Base-by-base conservation (phyloP, 768 basidiomycete species). In the Boletus sp. region DNA sequence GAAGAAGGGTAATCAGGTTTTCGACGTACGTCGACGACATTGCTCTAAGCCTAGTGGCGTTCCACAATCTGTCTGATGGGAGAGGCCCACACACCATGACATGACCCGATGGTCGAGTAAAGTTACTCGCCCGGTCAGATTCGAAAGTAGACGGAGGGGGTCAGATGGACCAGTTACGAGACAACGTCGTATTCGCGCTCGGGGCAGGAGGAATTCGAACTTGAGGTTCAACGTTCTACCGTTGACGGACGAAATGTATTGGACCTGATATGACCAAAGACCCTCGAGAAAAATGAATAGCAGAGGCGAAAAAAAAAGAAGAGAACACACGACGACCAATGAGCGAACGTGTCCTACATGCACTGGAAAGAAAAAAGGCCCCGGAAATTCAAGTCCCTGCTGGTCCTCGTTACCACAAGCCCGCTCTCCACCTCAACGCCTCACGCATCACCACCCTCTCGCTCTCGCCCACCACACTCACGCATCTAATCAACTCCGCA, bases 401-500 rank as follows among this genome's bases (percentile, higher is more conserved):
- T 13, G 13, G 13, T 32, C 30, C 7, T 19, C 11, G 5, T 30
- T 21, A 15, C 19, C 45, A 15, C 11, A 3, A 21, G 23, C 14
- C 23, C 19, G 15, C 21, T 13, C 1, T 11, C 44, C 29, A 32
- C 13, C 25, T 17, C 42, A 27, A 13, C 4, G 3, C 27, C 25
- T 29, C 27, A 27, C 25, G 10, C 6, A 7, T 13, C 9, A 39
- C 40, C 38, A 32, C 45, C 11, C 7, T 4, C 37, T 7, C 7
- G 4, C n/a, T n/a, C 44, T 21, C 44, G 8, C n/a, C n/a, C 44
- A 30, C 19, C 30, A 30, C 14, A 1, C 15, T 47, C 46, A 47
- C 32, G 9, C 15, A 3, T 11, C 15, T 7, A 17, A 2, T 64
- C 58, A 59, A 39, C 52, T 64, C 59, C 65, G 62, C 33, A 8